Evolutionary conservation across 768 basidiomycete species (phyloP).

Genomic region (Psilocybe sp.): DNA sequence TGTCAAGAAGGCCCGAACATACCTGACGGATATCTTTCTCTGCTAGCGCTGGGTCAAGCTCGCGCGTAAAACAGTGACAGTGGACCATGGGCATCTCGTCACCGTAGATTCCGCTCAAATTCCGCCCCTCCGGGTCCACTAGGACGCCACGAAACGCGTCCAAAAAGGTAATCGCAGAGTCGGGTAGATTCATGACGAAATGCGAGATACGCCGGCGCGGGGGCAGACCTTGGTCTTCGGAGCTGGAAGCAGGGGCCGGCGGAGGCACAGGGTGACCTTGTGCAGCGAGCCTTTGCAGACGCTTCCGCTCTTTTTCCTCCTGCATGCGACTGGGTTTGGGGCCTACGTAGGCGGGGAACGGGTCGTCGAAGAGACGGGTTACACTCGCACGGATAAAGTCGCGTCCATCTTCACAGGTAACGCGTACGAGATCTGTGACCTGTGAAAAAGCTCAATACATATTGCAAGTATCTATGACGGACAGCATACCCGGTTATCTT

Average conservation of each 20-base stretch:
- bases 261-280: slow-evolving; percentile 13
- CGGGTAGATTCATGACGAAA: slow-evolving; percentile 98
- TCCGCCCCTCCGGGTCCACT: slow-evolving; percentile 26
- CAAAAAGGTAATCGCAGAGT: slow-evolving; percentile 85
- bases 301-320: slow-evolving; percentile 37
- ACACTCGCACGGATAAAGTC: slow-evolving; percentile 74
- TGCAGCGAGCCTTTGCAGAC: slow-evolving; percentile 24
- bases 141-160: slow-evolving; percentile 84
- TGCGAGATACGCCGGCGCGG: slow-evolving; percentile 66
- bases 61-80: slow-evolving; percentile 94
- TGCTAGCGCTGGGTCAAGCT: slow-evolving; percentile 65
- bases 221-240: slow-evolving; percentile 11
- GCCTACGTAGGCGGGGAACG: slow-evolving; percentile 60
- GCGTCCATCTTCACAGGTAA: slow-evolving; percentile 82
- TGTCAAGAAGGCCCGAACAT: slow-evolving; percentile 1
- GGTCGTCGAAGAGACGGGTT: slow-evolving; percentile 50
- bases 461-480: slow-evolving; percentile 1
- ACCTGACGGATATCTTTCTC: slow-evolving; percentile 81
- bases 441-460: slow-evolving; percentile 23
- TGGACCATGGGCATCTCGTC: slow-evolving; percentile 85
- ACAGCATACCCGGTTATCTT: slow-evolving; percentile 67
- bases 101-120: slow-evolving; percentile 44
- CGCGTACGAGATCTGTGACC: slow-evolving; percentile 70
- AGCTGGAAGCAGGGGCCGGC: slow-evolving; percentile 9
- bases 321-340: slow-evolving; percentile 46